Evolutionary conservation across 2,329 filamentous ascomycete species (phyloP).

Genomic region (Diplodia intermedia): DNA sequence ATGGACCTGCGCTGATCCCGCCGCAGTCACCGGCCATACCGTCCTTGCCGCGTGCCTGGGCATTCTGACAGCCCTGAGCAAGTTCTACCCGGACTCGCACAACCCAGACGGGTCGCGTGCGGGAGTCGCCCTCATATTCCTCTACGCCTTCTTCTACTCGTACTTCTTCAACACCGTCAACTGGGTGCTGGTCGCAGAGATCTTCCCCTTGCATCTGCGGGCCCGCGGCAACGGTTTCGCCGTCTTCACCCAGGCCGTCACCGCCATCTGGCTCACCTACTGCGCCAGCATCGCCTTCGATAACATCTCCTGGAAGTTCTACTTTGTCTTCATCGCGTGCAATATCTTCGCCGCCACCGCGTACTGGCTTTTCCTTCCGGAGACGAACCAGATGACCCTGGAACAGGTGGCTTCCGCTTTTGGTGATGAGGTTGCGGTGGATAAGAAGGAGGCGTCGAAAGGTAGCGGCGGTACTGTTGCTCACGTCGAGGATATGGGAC

Average conservation of each 20-base stretch:
- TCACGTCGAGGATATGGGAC: background rate
- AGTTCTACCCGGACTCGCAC: conserved; percentile 35
- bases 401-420: conserved; percentile 47
- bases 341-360: conserved; percentile 43
- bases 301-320: conserved; percentile 50
- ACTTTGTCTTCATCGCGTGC: conserved; percentile 47
- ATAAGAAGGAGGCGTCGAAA: background rate
- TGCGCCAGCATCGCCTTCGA: conserved; percentile 48
- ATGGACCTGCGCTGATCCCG: background rate
- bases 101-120: conserved; percentile 42
- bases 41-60: conserved; percentile 39
- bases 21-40: conserved; percentile 40
- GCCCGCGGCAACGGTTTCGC: conserved; percentile 44
- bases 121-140: conserved; percentile 49
- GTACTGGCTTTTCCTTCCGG: conserved; percentile 47
- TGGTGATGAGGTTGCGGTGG: conserved; percentile 39
- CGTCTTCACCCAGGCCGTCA: conserved; percentile 42
- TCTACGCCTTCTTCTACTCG: conserved; percentile 48
- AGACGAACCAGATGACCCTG: conserved; percentile 45
- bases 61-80: conserved; percentile 41
- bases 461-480: background rate
- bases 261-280: conserved; percentile 13
- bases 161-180: conserved; percentile 50
- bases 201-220: conserved; percentile 46
- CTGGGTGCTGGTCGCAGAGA: conserved; percentile 46